phyloP scores from a whole-genome alignment of 2,329 filamentous ascomycete species.

The Davidsoniella virescens region DNA sequence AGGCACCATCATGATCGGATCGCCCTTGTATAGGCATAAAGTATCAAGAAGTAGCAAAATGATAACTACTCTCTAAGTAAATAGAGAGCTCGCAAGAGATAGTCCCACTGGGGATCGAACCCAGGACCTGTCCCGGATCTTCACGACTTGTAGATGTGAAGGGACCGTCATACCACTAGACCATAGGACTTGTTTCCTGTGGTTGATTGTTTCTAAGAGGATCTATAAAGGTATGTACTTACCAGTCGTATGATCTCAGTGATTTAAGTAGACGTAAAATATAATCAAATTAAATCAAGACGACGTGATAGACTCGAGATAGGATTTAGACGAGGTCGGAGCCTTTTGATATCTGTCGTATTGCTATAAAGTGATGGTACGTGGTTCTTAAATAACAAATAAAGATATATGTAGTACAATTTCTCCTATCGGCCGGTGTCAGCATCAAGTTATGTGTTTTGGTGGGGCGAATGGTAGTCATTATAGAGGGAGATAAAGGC shows the following conservation, averaged over 20 bases:
- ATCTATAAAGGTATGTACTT: not conserved
- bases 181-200: constrained; percentile 10
- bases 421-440: too few relatives aligned
- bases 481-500: too few relatives aligned
- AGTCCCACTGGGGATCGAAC: constrained; percentile 14
- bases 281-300: not conserved
- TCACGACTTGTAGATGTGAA: constrained; percentile 7
- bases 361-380: too few relatives aligned
- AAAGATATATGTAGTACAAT: too few relatives aligned
- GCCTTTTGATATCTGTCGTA: too few relatives aligned
- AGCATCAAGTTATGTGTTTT: too few relatives aligned
- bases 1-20: not conserved
- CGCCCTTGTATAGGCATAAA: not conserved
- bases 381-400: too few relatives aligned
- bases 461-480: too few relatives aligned
- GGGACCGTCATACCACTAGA: constrained; percentile 14
- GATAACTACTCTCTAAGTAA: not conserved
- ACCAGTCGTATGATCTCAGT: too few relatives aligned
- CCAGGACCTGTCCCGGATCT: constrained; percentile 12
- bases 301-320: not conserved
- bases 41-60: not conserved
- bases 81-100: not conserved
- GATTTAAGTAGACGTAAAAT: too few relatives aligned
- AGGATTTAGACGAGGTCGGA: too few relatives aligned
- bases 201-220: not conserved